Conservation (phyloP, 1,139 yeast genomes). For the Hansenula sp. region DNA sequence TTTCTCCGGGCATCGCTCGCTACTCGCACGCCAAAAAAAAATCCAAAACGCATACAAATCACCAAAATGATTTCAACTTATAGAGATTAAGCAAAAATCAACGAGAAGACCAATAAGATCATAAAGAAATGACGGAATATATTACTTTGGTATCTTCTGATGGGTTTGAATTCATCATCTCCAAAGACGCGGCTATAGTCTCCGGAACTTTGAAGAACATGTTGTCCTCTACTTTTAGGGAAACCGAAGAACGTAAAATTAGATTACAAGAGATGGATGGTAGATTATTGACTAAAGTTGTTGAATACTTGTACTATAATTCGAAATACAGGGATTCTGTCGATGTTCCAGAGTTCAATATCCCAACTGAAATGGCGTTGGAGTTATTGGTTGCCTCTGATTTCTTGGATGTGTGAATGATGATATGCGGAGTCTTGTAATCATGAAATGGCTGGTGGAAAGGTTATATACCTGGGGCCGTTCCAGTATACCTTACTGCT, state of each 20-base stretch:
- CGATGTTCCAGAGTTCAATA: constrained; percentile 77
- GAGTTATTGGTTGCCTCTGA: constrained; percentile 73
- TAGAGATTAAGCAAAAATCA: not conserved
- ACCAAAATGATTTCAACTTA: too few species aligned
- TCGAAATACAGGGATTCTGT: constrained; percentile 61
- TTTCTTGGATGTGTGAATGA: constrained; percentile 18
- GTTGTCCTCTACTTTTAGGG: constrained; percentile 35
- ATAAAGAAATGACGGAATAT: constrained; percentile 27
- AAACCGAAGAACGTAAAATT: constrained; percentile 32
- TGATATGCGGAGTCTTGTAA: not conserved
- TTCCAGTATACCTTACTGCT: too few species aligned
- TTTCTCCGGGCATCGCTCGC: too few species aligned
- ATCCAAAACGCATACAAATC: too few species aligned
- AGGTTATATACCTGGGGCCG: too few species aligned
- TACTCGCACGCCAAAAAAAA: too few species aligned
- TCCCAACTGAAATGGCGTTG: constrained; percentile 92
- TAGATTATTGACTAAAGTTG: constrained; percentile 70
- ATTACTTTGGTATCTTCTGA: constrained; percentile 78
- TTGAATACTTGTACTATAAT: constrained; percentile 82
- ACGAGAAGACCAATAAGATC: not conserved
- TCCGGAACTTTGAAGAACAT: constrained; percentile 68
- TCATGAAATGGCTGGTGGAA: not conserved
- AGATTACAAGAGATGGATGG: constrained; percentile 57
- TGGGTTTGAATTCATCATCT: constrained; percentile 58
- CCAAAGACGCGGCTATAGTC: constrained; percentile 76